Conservation (phyloP, 345 rosid species). For the Rhodomyrtus tomentosa region DNA sequence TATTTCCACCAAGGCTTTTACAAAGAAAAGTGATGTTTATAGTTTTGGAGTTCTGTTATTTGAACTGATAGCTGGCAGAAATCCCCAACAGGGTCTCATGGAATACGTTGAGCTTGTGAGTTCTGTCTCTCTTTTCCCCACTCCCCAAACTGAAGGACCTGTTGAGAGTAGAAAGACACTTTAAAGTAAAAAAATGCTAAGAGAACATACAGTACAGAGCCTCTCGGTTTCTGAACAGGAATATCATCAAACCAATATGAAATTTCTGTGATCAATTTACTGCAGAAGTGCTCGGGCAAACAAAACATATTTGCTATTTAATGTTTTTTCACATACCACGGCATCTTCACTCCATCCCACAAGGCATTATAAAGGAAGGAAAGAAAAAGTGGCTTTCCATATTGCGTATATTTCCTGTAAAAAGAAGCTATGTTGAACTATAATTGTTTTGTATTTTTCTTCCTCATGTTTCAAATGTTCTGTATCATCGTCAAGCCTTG, state of each 20-base stretch:
- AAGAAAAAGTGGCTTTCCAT: background rate
- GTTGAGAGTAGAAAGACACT: too few species aligned
- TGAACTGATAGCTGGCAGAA: constrained; percentile 91
- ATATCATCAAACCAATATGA: background rate
- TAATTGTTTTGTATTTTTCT: background rate
- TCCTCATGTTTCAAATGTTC: background rate
- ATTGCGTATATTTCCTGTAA: background rate
- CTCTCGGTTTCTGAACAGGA: background rate
- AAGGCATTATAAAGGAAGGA: background rate
- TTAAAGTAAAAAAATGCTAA: too few species aligned
- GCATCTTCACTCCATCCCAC: background rate
- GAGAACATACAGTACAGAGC: too few species aligned
- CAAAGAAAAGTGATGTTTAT: constrained; percentile 95
- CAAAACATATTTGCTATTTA: background rate
- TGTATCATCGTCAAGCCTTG: background rate
- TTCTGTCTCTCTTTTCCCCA: background rate
- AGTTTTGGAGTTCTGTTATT: constrained; percentile 94
- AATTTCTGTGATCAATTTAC: background rate
- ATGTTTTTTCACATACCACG: background rate
- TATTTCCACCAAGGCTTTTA: constrained; percentile 67
- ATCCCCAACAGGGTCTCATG: constrained; percentile 94
- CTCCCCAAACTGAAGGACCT: too few species aligned
- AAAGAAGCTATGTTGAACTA: background rate
- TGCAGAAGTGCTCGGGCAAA: background rate
- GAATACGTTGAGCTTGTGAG: constrained; percentile 89